Percentiles rank a stretch among this genome's conserved stretches.
These are phyloP conservation scores for Leccinum fibrillosum DNA, from an alignment of 768 basidiomycete species.

Conservation along the genomic window DNA sequence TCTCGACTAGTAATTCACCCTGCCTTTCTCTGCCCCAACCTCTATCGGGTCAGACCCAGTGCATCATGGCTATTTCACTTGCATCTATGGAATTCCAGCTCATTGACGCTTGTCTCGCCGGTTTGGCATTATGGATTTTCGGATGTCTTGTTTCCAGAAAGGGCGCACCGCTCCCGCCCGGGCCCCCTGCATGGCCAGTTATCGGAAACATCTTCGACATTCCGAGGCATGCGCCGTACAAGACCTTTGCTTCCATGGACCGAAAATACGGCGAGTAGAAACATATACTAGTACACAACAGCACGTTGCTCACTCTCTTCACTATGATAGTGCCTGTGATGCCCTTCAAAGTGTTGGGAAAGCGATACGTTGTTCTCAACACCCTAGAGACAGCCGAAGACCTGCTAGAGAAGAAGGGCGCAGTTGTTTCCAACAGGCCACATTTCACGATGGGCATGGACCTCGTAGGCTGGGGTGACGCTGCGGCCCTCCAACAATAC, in stretches of 20 bases:
- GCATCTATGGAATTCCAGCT: neutral
- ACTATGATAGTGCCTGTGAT: constrained; percentile 7
- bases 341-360: constrained; percentile 29
- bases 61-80: no score
- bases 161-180: constrained; percentile 4
- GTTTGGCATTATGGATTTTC: neutral
- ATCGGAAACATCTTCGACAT: constrained; percentile 58
- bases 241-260: constrained; percentile 39
- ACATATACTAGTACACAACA: neutral
- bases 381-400: constrained; percentile 32
- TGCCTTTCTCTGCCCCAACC: no score
- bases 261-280: constrained; percentile 44
- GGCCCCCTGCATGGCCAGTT: constrained; percentile 30
- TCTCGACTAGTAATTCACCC: no score
- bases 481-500: neutral
- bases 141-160: neutral
- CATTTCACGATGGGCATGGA: no score
- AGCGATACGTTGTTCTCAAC: constrained; percentile 48
- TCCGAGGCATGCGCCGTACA: constrained; percentile 47
- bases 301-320: constrained; percentile 6
- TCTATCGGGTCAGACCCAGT: no score
- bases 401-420: constrained; percentile 12
- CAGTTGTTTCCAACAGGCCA: neutral
- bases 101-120: constrained; percentile 9
- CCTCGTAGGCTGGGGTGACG: no score